Percentiles rank a stretch among this genome's conserved stretches.
These are phyloP conservation scores for Tolypocladium pustulatum DNA, from an alignment of 2,329 filamentous ascomycete species.

Conservation along the genomic window DNA sequence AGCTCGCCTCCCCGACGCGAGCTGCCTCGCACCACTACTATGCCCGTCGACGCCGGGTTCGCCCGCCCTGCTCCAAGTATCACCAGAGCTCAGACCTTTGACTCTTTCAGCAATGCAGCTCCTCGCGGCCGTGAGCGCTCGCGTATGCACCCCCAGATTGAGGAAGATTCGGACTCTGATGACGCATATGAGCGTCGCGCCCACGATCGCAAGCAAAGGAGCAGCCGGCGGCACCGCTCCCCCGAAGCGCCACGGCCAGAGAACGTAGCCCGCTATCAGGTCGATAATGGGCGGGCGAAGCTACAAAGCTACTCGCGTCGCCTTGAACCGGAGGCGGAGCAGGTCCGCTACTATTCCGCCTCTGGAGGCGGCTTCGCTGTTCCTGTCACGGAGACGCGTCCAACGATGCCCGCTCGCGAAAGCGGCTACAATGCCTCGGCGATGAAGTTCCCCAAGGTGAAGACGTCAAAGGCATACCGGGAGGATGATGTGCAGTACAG, in stretches of 20 bases:
- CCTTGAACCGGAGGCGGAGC: conserved; percentile 12
- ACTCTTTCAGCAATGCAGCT: conserved; percentile 11
- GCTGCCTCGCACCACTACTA: conserved; percentile 22
- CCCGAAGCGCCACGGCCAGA: conserved; percentile 16
- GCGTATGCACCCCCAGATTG: conserved; percentile 23
- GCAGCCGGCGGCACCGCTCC: conserved; percentile 23
- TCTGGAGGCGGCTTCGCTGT: conserved; percentile 3
- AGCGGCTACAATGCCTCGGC: conserved; percentile 16
- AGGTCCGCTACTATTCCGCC: conserved; percentile 12
- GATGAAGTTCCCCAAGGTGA: conserved; percentile 19
- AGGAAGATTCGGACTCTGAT: conserved; percentile 22
- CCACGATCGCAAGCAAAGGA: conserved; percentile 22
- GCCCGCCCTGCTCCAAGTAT: conserved; percentile 17
- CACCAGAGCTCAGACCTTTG: conserved; percentile 23
- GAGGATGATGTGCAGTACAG: conserved; percentile 21
- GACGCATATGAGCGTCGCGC: conserved; percentile 19
- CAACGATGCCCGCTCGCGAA: conserved; percentile 19
- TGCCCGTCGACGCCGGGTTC: conserved; percentile 19
- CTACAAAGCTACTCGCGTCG: conserved; percentile 17
- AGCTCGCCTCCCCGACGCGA: conserved; percentile 22
- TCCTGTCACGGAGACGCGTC: conserved; percentile 16
- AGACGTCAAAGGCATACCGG: conserved; percentile 19
- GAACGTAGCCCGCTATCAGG: conserved; percentile 17
- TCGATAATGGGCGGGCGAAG: conserved; percentile 16
- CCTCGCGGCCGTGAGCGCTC: conserved; percentile 26